Conservation (phyloP, 1,284 basidiomycete genomes). For the Apiotrichum gamsii region DNA sequence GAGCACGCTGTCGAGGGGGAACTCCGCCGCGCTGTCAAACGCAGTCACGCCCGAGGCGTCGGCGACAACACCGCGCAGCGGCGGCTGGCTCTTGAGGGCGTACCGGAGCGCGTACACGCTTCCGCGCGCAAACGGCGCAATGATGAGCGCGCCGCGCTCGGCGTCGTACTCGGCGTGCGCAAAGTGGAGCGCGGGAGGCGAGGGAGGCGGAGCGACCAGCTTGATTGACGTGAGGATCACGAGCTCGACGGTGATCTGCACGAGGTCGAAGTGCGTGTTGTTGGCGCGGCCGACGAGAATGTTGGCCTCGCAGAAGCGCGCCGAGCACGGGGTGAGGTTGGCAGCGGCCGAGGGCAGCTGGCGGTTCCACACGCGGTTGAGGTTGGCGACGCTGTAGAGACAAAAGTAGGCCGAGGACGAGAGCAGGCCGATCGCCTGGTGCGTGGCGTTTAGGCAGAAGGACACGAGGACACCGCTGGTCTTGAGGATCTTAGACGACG, state of each 20-base stretch:
- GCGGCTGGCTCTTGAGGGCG: conserved; percentile 33
- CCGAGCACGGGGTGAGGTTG: conserved; percentile 20
- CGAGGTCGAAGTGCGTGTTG: conserved; percentile 35
- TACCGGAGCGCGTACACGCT: conserved; percentile 35
- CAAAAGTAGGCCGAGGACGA: conserved; percentile 27
- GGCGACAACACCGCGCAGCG: conserved; percentile 18
- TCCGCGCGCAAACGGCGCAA: conserved; percentile 28
- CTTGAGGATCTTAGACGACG: conserved; percentile 24
- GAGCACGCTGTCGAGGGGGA: conserved; percentile 25
- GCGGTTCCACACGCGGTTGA: conserved; percentile 38
- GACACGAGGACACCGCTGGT: conserved; percentile 28
- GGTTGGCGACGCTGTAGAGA: conserved; percentile 29
- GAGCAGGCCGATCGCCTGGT: conserved; percentile 37
- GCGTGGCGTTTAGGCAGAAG: conserved; percentile 36
- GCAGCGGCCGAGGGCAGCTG: conserved; percentile 25
- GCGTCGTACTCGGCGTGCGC: conserved; percentile 35
- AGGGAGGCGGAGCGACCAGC: conserved; percentile 22
- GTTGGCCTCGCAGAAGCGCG: conserved; percentile 38
- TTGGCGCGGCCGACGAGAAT: conserved; percentile 34
- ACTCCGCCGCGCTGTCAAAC: conserved; percentile 32
- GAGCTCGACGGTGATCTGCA: conserved; percentile 37
- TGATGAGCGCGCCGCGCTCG: conserved; percentile 23
- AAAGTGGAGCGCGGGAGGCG: conserved; percentile 18
- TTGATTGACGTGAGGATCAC: conserved; percentile 34
- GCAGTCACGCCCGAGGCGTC: conserved; percentile 10